Evolutionary conservation across 192 early-diverging fungal species (phyloP), one percentile per base, ranked within the genome.

Genomic region (Coemansia asiatica): DNA sequence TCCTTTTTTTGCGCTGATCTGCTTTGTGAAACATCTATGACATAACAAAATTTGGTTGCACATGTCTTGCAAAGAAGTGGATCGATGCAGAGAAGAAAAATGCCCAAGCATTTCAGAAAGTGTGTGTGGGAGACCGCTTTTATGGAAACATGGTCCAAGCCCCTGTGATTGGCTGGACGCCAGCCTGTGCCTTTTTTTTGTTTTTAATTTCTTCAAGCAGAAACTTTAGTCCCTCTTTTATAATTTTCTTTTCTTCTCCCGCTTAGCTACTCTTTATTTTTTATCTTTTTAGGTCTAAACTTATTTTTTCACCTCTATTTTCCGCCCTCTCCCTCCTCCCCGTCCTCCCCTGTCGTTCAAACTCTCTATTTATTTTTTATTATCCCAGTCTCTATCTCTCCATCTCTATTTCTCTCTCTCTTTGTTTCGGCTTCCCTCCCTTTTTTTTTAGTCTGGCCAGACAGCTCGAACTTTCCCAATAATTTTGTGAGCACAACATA

Each of bases 281-380:
- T 55, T 26, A 26, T 3, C 26, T 55, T 55, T 55, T 55, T 25
- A 26, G 18, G 48, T 55, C 26, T 25, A 27, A 55, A 10, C 26
- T 28, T 55, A 28, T 28, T 27, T 13, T 55, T 55, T 26, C 15
- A 12, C 21, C 57, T 40, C 36, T 59, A 22, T 59, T 44, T 28
- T 59, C 57, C 36, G 21, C 26, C 9, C 4, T 21, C 26, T 59
- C 57, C 36, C 31, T 59, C 22, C 21, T 59, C 57, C 57, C 57
- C 36, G 6, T 38, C 55, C 57, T 56, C 25, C 29, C 29, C 29
- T 26, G 29, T n/a, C 54, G 54, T 29, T 26, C 54, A 4, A 4
- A 21, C 18, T 21, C 25, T 33, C 54, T 56, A 15, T n/a, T 56
- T 31, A 18, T 33, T 31, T 54, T 15, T 10, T 36, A 36, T 36